Evolutionary conservation across 495 filamentous ascomycete species (phyloP).

Genomic region (Geopyxis carbonaria): DNA sequence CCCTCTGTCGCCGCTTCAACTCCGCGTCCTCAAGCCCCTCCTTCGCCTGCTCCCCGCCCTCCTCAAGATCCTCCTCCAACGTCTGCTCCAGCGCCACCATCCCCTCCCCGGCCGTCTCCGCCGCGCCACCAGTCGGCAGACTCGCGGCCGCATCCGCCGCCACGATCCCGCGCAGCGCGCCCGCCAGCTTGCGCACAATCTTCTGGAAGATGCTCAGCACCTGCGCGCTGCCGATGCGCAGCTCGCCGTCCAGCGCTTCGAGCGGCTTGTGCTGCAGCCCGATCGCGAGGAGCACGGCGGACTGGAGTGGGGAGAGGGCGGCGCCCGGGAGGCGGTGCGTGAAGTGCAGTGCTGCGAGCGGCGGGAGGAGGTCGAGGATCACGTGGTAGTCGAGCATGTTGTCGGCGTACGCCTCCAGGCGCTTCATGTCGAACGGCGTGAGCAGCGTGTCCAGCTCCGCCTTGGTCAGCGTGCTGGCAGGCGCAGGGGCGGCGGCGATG

Average conservation of each 20-base stretch:
- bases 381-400: conserved; percentile 96
- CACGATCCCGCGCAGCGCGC: conserved; percentile 56
- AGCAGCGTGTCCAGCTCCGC: conserved; percentile 52
- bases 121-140: conserved; percentile 43
- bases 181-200: conserved; percentile 69
- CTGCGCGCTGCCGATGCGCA: conserved; percentile 56
- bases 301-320: conserved; percentile 59
- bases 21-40: conserved; percentile 36
- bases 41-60: conserved; percentile 62
- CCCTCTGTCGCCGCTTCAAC: conserved; percentile 51
- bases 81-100: conserved; percentile 49
- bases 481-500: conserved; percentile 37
- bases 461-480: conserved; percentile 41
- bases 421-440: conserved; percentile 85
- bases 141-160: conserved; percentile 52
- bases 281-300: conserved; percentile 70
- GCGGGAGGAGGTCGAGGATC: conserved; percentile 81
- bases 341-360: conserved; percentile 67
- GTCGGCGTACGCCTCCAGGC: conserved; percentile 85
- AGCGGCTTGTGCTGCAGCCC: conserved; percentile 79
- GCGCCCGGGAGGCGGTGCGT: conserved; percentile 50
- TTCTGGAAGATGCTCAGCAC: conserved; percentile 94
- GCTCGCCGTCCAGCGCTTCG: conserved; percentile 63
- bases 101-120: conserved; percentile 34
- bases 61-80: conserved; percentile 74